Conservation (phyloP, 2,329 filamentous ascomycete genomes). For the Beauveria sp. region DNA sequence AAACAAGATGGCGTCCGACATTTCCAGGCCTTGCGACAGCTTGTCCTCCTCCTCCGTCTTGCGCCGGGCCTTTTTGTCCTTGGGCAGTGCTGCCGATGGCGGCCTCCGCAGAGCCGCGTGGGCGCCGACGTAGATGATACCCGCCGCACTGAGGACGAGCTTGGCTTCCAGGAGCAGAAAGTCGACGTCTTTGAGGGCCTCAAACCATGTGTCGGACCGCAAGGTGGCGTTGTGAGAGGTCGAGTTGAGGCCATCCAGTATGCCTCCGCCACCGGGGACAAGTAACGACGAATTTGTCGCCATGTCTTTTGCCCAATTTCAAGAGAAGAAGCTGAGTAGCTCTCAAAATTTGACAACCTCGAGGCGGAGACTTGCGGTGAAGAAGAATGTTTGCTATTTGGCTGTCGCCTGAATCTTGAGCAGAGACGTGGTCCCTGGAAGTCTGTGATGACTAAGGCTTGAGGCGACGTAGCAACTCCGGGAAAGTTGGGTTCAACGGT, state of each 20-base stretch:
- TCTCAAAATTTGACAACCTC: neutral
- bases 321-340: neutral
- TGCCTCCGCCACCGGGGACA: conserved; percentile 13
- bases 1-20: conserved; percentile 76
- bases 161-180: conserved; percentile 39
- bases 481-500: neutral
- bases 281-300: conserved; percentile 18
- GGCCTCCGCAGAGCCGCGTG: conserved; percentile 82
- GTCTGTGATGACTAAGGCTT: conserved; percentile 6
- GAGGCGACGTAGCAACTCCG: neutral
- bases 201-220: conserved; percentile 23
- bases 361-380: neutral
- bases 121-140: conserved; percentile 76
- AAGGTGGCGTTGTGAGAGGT: conserved; percentile 19
- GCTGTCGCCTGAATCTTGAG: neutral
- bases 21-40: conserved; percentile 42
- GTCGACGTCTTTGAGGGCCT: conserved; percentile 27
- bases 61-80: conserved; percentile 35
- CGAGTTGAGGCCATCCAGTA: conserved; percentile 24
- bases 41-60: conserved; percentile 44
- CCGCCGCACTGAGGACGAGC: conserved; percentile 58
- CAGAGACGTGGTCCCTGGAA: neutral
- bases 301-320: conserved; percentile 1
- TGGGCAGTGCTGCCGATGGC: conserved; percentile 62
- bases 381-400: neutral